Base-by-base conservation (phyloP, 306 rosid genomes). In the Boehmeria nivea region DNA sequence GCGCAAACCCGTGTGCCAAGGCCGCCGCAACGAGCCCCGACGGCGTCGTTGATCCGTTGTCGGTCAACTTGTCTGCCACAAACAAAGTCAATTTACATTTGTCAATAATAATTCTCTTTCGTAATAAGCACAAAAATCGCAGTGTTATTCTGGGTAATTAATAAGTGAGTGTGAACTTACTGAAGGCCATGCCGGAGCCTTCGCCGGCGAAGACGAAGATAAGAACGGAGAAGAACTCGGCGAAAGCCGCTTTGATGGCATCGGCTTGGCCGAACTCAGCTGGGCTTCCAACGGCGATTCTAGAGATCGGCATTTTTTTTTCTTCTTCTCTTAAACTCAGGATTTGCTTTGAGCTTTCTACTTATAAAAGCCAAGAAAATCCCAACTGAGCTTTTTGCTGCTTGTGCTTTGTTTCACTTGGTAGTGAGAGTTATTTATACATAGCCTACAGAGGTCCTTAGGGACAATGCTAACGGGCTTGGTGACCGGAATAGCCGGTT, bases 151-250 rank as follows among this genome's bases (percentile, higher is more conserved):
- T n/a, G n/a, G n/a, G n/a, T 33, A 11, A 33, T 33, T 33, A 33
- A 11, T 33, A 33, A 4, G 38, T 4, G 5, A 33, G 5, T 12
- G 12, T 12, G 17, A 40, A 28, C 86, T 61, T 77, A 86, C 95
- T 76, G 64, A 60, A 87, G 16, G 91, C 91, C 75, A 81, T 69
- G 60, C 91, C 91, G 7, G 84, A 78, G 63, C 95, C 95, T 57
- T 81, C 83, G 3, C 88, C 86, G 0, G 93, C 93, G 16, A 84
- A 84, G 16, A 84, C 87, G 43, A 84, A 84, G 64, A 81, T 84
- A 59, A 84, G 87, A 66, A 72, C 64, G 15, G 87, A 81, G 75
- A 84, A 75, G 67, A 84, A 84, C 76, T 84, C 93, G 8, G 93
- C 93, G 2, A 81, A 66, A 3, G 85, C 88, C 12, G 88, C 87